phyloP scores from a whole-genome alignment of 78 protist genomes.

The Diacronema lutheri region DNA sequence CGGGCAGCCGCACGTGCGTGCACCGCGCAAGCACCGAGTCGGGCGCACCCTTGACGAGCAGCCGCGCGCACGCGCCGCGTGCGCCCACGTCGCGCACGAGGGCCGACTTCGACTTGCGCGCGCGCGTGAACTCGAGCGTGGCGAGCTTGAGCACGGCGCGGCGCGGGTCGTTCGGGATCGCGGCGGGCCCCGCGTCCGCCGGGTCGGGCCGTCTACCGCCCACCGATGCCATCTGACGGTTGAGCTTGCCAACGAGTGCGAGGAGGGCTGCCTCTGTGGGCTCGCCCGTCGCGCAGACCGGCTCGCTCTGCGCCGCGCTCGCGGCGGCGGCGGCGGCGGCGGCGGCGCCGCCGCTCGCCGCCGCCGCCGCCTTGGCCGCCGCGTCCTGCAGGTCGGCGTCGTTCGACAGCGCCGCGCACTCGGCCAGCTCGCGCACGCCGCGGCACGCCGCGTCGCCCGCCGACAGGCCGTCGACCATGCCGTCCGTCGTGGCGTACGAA shows the following conservation, averaged over 20 bases:
- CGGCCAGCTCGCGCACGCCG: neutral
- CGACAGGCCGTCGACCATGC: neutral
- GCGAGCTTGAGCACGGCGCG: neutral
- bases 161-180: too few species aligned
- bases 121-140: constrained; percentile 70
- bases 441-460: neutral
- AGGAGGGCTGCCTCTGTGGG: constrained; percentile 18
- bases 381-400: neutral
- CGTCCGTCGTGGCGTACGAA: neutral
- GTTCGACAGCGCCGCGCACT: neutral
- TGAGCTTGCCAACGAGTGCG: too few species aligned
- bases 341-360: too few species aligned
- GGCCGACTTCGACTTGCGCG: constrained; percentile 70
- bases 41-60: constrained; percentile 73
- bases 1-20: constrained; percentile 12
- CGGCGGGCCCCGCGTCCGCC: too few species aligned
- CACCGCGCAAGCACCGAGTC: constrained; percentile 61
- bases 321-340: too few species aligned
- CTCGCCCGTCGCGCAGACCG: constrained; percentile 4
- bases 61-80: neutral
- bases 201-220: too few species aligned
- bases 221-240: too few species aligned
- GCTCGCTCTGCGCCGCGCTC: too few species aligned
- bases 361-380: neutral
- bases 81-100: neutral